Percentiles rank a stretch among this genome's conserved stretches.
Conservation (phyloP, 768 basidiomycete genomes). For the Tulasnella sp. region DNA sequence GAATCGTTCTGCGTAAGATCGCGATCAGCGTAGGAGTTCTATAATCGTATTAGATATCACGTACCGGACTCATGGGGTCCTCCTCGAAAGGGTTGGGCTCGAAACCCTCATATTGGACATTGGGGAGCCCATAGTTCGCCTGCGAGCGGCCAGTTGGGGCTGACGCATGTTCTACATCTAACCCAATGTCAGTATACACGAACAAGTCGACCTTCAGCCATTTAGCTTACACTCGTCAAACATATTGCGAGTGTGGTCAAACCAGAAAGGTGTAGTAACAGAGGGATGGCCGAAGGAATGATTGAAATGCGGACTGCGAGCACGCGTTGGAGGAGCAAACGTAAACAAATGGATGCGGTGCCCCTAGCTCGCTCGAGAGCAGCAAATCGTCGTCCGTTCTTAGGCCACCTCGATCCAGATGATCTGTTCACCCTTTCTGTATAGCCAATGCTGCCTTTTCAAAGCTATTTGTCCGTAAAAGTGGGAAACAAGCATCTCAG, state of each 20-base stretch:
- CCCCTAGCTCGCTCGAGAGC: no score
- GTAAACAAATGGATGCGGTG: not conserved
- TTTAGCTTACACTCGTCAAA: not conserved
- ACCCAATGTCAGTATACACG: not conserved
- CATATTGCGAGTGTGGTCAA: not conserved
- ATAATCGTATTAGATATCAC: not conserved
- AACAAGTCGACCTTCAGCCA: not conserved
- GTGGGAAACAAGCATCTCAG: no score
- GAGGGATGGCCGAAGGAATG: not conserved
- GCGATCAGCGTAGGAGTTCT: not conserved
- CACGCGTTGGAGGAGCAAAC: conserved; percentile 2
- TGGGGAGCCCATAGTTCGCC: conserved; percentile 52
- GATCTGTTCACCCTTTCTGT: no score
- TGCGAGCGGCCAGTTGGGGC: conserved; percentile 50
- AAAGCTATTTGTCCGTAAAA: no score
- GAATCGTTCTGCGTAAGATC: not conserved
- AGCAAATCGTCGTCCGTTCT: no score
- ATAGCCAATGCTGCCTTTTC: no score
- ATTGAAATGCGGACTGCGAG: conserved; percentile 1
- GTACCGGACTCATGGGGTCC: conserved; percentile 36
- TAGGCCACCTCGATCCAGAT: no score
- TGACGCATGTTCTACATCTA: conserved; percentile 87
- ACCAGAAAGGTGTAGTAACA: not conserved
- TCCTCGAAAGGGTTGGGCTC: conserved; percentile 68
- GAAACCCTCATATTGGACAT: conserved; percentile 84